Base-by-base conservation (phyloP, 441 rosid species). In the Rhodomyrtus psidioides region DNA sequence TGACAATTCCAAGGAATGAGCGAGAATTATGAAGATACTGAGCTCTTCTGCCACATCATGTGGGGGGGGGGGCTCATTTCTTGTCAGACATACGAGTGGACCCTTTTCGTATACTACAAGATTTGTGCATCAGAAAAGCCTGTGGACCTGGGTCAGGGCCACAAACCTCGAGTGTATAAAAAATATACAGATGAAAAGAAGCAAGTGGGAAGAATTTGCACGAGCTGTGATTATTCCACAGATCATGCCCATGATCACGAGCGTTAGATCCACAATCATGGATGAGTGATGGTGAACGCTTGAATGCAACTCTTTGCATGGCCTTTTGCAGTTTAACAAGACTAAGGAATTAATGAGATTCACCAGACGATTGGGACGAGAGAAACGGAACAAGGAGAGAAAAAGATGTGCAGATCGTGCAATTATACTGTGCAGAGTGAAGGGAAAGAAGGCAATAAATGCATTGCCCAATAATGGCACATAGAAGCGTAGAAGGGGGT, bases 91-190 rank as follows among this genome's bases (percentile, higher is more conserved):
- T 5, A 65, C 26, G 46, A 21, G 79, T 19, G 88, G 81, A 83
- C 82, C 86, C 89, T 26, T 92, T 91, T 90, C 95, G 94, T 93
- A 89, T 89, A 89, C 83, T 82, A 86, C 92, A 92, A 90, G 92
- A 89, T 88, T 87, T 81, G 87, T 65, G 87, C 53, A 87, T 21
- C 85, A 65, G 82, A 82, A 87, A 85, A 88, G 88, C 82, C 89
- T 82, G 87, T 55, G 79, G 46, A 65, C 79, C 46, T 23, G 46
- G 10, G 49, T 34, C 79, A 34, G 79, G 21, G 79, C 79, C 49
- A 34, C 79, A 9, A 26, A 19, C 79, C 76, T 19, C 46, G 79
- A 34, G 26, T 19, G 46, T 46, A 65, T 65, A 3, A 44, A 65
- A 65, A 65, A 34, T 28, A 34, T 28, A 12, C 49, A 65, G 23